These are phyloP conservation scores for Paraleonurus japonicus DNA, from an alignment of 257 asterid genomes.

Conservation along the genomic window DNA sequence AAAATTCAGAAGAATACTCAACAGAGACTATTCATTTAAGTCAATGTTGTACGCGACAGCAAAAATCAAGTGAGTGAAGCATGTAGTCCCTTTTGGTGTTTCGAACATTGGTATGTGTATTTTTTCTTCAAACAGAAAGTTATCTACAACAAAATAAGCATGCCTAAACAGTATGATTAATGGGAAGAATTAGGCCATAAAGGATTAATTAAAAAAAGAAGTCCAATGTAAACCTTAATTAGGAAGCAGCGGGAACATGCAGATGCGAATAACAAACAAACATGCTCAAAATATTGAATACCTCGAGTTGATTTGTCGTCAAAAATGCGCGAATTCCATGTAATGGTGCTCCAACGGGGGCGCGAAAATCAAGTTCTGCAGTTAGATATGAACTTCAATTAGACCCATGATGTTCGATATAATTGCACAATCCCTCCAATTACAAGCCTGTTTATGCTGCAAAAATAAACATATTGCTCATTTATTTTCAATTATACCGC, in stretches of 20 bases:
- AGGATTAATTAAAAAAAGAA: not conserved
- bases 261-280: not conserved
- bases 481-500: conserved; percentile 56
- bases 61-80: not conserved
- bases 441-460: conserved; percentile 8
- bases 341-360: conserved; percentile 90
- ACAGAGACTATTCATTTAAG: no score
- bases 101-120: not conserved
- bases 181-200: not conserved
- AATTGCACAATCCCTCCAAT: conserved; percentile 17
- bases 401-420: conserved; percentile 21
- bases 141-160: not conserved
- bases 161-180: not conserved
- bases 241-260: conserved; percentile 9
- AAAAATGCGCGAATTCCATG: conserved; percentile 91
- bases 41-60: not conserved
- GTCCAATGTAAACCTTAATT: not conserved
- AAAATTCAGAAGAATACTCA: not conserved
- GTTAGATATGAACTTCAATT: conserved; percentile 31
- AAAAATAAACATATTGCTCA: conserved; percentile 12
- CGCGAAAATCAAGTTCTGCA: conserved; percentile 98
- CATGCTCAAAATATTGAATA: conserved; percentile 24
- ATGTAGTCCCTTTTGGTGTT: not conserved
- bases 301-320: conserved; percentile 96
- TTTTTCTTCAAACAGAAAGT: not conserved